Percentiles rank a stretch among this genome's conserved stretches.
These are phyloP conservation scores for Coelastrella sp. DNA, from an alignment of 139 green algal genomes.

Conservation along the genomic window DNA sequence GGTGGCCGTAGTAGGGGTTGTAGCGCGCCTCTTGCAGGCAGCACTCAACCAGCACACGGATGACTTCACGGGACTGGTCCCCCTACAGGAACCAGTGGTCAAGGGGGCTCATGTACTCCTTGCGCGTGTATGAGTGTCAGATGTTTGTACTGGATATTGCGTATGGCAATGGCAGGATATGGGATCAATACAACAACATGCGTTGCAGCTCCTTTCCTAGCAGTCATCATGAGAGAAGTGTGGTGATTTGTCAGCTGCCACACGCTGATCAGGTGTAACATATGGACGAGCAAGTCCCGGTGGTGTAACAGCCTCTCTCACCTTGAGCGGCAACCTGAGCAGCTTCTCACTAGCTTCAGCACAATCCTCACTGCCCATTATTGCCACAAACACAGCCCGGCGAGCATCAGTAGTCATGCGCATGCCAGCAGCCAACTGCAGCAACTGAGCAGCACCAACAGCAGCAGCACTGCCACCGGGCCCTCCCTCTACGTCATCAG, in stretches of 20 bases:
- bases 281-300: no score
- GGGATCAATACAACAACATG: no score
- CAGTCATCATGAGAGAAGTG: no score
- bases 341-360: conserved; percentile 84
- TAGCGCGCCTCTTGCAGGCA: conserved; percentile 77
- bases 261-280: no score
- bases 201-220: no score
- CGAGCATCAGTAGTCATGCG: conserved; percentile 76
- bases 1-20: conserved; percentile 87
- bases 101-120: no score
- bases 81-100: conserved; percentile 54
- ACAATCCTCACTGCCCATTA: conserved; percentile 86
- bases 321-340: conserved; percentile 83
- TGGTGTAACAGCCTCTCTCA: neutral
- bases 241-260: no score
- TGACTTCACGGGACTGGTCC: conserved; percentile 79
- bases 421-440: conserved; percentile 71
- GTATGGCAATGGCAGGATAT: no score
- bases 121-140: no score
- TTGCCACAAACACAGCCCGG: conserved; percentile 74
- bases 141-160: no score
- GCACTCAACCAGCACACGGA: conserved; percentile 85
- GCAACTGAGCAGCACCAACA: conserved; percentile 56
- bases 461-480: conserved; percentile 5
- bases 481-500: conserved; percentile 27